A percentile compares a stretch with the other conserved stretches of the same genome.
These are phyloP conservation scores for Phytophthora capsici DNA, from an alignment of 352 stramenopile species.

Conservation along the genomic window DNA sequence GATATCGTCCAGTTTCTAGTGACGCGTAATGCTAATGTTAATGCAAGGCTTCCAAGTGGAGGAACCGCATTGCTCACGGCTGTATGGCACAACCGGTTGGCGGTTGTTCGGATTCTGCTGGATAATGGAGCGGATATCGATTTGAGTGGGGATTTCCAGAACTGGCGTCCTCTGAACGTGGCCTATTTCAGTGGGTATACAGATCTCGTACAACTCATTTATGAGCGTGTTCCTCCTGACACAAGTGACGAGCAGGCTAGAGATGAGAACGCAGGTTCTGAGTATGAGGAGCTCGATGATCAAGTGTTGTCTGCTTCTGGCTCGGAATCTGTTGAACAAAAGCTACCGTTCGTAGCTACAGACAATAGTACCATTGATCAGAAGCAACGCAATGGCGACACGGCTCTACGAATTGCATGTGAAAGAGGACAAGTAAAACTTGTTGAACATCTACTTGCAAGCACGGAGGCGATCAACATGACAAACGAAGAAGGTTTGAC, in stretches of 20 bases:
- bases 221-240: conserved; percentile 4
- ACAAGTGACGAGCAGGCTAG: not conserved
- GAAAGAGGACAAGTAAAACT: conserved; percentile 12
- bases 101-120: conserved; percentile 23
- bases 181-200: conserved; percentile 30
- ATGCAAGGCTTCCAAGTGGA: too few species aligned
- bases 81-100: conserved; percentile 17
- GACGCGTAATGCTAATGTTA: too few species aligned
- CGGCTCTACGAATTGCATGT: conserved; percentile 24
- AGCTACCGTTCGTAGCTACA: not conserved
- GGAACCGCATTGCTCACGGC: conserved; percentile 17
- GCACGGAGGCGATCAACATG: not conserved
- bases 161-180: conserved; percentile 17
- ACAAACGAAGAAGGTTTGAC: not conserved
- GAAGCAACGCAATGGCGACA: conserved; percentile 30
- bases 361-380: conserved; percentile 8
- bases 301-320: not conserved
- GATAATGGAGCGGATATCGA: conserved; percentile 23
- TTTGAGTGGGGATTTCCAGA: conserved; percentile 27
- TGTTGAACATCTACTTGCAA: conserved; percentile 6
- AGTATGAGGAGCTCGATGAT: not conserved
- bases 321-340: not conserved
- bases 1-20: too few species aligned
- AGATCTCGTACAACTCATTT: conserved; percentile 28
- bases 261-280: too few species aligned